These are phyloP conservation scores for Globisporangium echinulatum DNA, from an alignment of 352 stramenopile genomes.

Conservation along the genomic window DNA sequence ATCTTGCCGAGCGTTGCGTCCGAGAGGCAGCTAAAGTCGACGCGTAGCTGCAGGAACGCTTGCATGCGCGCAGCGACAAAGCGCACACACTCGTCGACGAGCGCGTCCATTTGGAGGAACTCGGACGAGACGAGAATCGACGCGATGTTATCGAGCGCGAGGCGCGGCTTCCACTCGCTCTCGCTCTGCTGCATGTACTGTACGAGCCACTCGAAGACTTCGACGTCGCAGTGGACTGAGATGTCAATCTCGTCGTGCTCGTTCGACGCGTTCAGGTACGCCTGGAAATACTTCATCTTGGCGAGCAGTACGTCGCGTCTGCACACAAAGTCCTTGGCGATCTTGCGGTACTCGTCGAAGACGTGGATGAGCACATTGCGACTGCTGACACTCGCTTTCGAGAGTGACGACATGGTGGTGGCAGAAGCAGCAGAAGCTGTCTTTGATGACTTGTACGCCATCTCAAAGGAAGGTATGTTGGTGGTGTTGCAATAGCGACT, in stretches of 20 bases:
- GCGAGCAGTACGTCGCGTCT: constrained; percentile 66
- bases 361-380: constrained; percentile 85
- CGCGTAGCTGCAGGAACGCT: constrained; percentile 79
- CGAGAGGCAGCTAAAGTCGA: constrained; percentile 83
- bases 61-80: constrained; percentile 73
- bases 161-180: constrained; percentile 28
- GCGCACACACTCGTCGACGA: constrained; percentile 78
- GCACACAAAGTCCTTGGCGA: constrained; percentile 83
- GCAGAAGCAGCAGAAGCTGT: too few relatives aligned
- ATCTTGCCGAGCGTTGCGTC: constrained; percentile 71
- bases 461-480: too few relatives aligned
- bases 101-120: constrained; percentile 87
- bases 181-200: constrained; percentile 77
- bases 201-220: constrained; percentile 90
- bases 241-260: constrained; percentile 90
- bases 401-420: too few relatives aligned
- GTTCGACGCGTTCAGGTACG: constrained; percentile 73
- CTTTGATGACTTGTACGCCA: too few relatives aligned
- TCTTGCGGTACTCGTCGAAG: constrained; percentile 85
- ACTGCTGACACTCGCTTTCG: neutral
- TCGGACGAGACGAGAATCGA: constrained; percentile 90
- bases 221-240: constrained; percentile 89
- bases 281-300: constrained; percentile 90
- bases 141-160: constrained; percentile 68
- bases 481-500: too few relatives aligned